Conservation (phyloP, 2,329 filamentous ascomycete genomes). For the Corniculantispora saksenae region DNA sequence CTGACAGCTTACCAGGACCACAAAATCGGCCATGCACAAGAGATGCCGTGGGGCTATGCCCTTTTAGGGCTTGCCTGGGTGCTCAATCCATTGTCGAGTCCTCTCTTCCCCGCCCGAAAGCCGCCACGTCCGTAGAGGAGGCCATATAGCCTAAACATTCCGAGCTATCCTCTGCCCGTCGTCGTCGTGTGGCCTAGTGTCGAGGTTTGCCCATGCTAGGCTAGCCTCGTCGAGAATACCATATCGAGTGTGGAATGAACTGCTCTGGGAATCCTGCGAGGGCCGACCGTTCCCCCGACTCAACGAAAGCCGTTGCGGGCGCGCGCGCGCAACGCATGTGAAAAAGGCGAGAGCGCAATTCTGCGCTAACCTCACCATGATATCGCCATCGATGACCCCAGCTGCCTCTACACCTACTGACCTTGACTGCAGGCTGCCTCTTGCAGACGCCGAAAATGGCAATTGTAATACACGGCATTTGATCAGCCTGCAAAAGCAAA, state of each 20-base stretch:
- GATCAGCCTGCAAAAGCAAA: not conserved
- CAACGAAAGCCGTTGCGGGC: not conserved
- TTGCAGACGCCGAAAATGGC: not conserved
- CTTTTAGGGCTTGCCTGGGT: conserved; percentile 2
- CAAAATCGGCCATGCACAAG: conserved; percentile 6
- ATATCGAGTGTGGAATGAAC: too few species aligned
- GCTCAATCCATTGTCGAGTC: not conserved
- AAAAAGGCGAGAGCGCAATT: not conserved
- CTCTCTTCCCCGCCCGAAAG: not conserved
- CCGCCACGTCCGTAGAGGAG: not conserved
- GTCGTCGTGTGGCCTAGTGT: not conserved
- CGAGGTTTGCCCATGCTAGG: not conserved
- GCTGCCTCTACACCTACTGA: too few species aligned
- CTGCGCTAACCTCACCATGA: not conserved
- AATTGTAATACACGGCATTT: not conserved
- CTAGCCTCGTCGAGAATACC: not conserved
- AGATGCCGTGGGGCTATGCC: conserved; percentile 12
- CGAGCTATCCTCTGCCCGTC: too few species aligned
- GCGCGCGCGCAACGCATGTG: too few species aligned
- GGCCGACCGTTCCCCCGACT: not conserved
- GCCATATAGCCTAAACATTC: not conserved
- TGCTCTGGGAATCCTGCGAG: not conserved
- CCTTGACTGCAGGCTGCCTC: too few species aligned
- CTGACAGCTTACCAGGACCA: conserved; percentile 10
- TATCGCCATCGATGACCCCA: too few species aligned